Conservation (phyloP, 768 basidiomycete genomes). For the Gelatoporia subvermispora region DNA sequence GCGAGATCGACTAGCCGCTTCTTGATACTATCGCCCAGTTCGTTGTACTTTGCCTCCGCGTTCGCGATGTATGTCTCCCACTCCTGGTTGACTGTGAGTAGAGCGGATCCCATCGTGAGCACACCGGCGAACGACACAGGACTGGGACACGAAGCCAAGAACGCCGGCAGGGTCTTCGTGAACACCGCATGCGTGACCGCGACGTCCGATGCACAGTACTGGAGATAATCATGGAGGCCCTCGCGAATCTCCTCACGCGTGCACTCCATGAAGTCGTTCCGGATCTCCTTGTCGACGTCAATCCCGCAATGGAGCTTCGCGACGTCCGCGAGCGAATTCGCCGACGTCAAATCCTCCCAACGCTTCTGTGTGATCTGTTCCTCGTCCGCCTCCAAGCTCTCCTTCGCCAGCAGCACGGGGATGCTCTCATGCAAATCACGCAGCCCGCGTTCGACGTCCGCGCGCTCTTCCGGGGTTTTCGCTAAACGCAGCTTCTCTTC, state of each 20-base stretch:
- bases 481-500: conserved; percentile 34
- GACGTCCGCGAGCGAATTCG: conserved; percentile 89
- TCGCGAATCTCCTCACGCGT: conserved; percentile 61
- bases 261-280: conserved; percentile 71
- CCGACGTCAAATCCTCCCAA: conserved; percentile 93
- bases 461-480: conserved; percentile 30
- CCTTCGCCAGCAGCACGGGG: conserved; percentile 34
- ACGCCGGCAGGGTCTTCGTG: conserved; percentile 70
- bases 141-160: conserved; percentile 79
- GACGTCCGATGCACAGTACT: conserved; percentile 86
- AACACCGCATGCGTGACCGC: conserved; percentile 80
- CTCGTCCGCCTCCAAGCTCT: conserved; percentile 36
- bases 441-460: conserved; percentile 35
- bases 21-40: conserved; percentile 62
- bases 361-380: conserved; percentile 46
- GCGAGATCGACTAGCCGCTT: conserved; percentile 65
- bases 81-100: conserved; percentile 83
- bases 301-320: conserved; percentile 86
- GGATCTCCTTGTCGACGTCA: conserved; percentile 68
- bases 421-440: conserved; percentile 37
- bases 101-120: conserved; percentile 86
- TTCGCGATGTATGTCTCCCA: conserved; percentile 82
- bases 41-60: conserved; percentile 73
- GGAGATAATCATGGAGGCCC: conserved; percentile 67
- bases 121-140: conserved; percentile 92